These are phyloP conservation scores for Cladorrhinum sp. DNA, from an alignment of 2,329 filamentous ascomycete genomes.

Conservation along the genomic window DNA sequence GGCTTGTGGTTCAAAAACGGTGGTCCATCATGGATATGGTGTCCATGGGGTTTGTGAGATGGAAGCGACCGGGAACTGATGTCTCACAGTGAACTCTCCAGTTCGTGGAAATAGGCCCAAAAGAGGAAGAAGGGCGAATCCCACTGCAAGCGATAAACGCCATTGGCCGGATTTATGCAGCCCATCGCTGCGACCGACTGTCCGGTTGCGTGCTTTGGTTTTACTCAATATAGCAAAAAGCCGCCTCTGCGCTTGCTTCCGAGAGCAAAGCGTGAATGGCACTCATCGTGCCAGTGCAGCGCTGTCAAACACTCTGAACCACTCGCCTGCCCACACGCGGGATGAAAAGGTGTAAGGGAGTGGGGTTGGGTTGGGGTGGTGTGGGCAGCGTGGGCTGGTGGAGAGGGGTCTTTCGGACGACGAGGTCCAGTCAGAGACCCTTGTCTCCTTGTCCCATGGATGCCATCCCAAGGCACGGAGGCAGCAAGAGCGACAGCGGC, in stretches of 20 bases:
- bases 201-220: neutral
- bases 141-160: neutral
- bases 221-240: neutral
- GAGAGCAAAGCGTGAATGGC: neutral
- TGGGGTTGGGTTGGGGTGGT: neutral
- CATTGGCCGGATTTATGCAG: constrained; percentile 3
- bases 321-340: neutral
- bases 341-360: neutral
- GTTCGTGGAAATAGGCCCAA: constrained; percentile 1
- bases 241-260: neutral
- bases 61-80: neutral
- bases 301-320: neutral
- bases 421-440: constrained; percentile 7
- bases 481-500: neutral
- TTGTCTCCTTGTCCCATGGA: neutral
- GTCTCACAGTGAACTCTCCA: neutral
- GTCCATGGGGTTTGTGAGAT: neutral
- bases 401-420: constrained; percentile 3
- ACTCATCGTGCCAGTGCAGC: neutral
- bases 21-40: neutral
- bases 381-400: neutral
- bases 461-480: neutral
- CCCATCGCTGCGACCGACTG: neutral
- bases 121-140: constrained; percentile 2
- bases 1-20: neutral